Percentiles rank a stretch among this genome's conserved stretches.
Evolutionary conservation across 169 alveolate genomes (phyloP).

Genomic region (Plasmodium fragile): DNA sequence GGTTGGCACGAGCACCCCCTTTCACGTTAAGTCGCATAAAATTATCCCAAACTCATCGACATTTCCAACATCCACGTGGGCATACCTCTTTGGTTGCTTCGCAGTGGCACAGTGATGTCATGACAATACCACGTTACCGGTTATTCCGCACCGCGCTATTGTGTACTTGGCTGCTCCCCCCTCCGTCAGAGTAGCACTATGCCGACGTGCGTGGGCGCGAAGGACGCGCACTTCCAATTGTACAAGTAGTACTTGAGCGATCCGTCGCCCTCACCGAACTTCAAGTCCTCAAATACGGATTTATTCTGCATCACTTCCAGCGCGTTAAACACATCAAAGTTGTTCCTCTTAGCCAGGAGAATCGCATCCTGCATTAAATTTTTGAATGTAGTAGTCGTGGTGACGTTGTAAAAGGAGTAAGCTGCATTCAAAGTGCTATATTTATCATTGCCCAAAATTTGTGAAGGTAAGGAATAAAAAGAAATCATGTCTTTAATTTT

Average conservation of each 20-base stretch:
- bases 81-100: neutral
- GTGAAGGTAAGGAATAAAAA: constrained; percentile 94
- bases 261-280: constrained; percentile 98
- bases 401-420: constrained; percentile 92
- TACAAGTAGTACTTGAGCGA: constrained; percentile 95
- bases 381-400: constrained; percentile 85
- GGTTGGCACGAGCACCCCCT: neutral
- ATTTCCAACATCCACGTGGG: neutral
- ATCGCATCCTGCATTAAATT: constrained; percentile 94
- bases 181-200: constrained; percentile 25
- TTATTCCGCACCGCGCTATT: too few species aligned
- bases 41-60: neutral
- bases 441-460: constrained; percentile 91
- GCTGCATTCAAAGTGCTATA: constrained; percentile 90
- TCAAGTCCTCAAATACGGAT: constrained; percentile 90
- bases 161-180: neutral
- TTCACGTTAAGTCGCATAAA: neutral
- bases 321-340: constrained; percentile 97
- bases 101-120: neutral
- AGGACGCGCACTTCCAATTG: constrained; percentile 94
- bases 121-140: neutral
- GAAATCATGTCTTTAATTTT: constrained; percentile 94
- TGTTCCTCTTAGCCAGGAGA: constrained; percentile 92
- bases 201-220: constrained; percentile 51
- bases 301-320: constrained; percentile 96